A percentile compares a stretch with the other conserved stretches of the same genome.
Conservation (phyloP, 495 filamentous ascomycete species). For the Thozetella sp. region DNA sequence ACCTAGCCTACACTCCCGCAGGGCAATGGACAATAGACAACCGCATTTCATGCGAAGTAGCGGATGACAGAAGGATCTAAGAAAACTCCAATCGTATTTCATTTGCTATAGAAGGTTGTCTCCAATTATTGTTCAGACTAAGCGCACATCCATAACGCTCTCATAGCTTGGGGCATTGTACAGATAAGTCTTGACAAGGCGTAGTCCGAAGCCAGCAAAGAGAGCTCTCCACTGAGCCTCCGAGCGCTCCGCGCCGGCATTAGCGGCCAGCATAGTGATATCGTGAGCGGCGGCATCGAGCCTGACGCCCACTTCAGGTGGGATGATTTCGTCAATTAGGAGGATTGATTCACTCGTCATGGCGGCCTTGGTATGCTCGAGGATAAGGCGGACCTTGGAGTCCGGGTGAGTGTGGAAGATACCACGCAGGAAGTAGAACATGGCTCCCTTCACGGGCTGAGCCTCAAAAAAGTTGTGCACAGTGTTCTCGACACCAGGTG, state of each 20-base stretch:
- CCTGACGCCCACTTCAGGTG: conserved; percentile 17
- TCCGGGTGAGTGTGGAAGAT: conserved; percentile 44
- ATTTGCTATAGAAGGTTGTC: too few species aligned
- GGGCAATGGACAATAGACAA: too few species aligned
- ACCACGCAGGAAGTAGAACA: conserved; percentile 42
- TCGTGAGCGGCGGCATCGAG: conserved; percentile 1
- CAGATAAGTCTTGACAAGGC: neutral
- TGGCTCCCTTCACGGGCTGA: conserved; percentile 43
- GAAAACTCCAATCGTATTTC: too few species aligned
- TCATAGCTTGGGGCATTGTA: neutral
- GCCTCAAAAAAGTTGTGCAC: conserved; percentile 44
- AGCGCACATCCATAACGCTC: neutral
- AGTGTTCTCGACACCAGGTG: conserved; percentile 36
- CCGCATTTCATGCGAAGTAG: too few species aligned
- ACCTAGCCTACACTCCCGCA: too few species aligned
- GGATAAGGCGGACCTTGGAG: conserved; percentile 27
- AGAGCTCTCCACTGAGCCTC: conserved; percentile 4
- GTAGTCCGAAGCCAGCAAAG: neutral
- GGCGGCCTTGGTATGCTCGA: conserved; percentile 26
- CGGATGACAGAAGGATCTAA: too few species aligned
- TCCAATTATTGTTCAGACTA: neutral
- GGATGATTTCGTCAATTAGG: conserved; percentile 40
- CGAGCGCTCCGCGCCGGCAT: conserved; percentile 7
- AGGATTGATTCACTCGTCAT: conserved; percentile 39
- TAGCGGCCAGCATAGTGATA: conserved; percentile 8